A percentile compares a stretch with the other conserved stretches of the same genome.
phyloP scores from a whole-genome alignment of 371 early-diverging fungal species.

The Lichtheimia ramosa region DNA sequence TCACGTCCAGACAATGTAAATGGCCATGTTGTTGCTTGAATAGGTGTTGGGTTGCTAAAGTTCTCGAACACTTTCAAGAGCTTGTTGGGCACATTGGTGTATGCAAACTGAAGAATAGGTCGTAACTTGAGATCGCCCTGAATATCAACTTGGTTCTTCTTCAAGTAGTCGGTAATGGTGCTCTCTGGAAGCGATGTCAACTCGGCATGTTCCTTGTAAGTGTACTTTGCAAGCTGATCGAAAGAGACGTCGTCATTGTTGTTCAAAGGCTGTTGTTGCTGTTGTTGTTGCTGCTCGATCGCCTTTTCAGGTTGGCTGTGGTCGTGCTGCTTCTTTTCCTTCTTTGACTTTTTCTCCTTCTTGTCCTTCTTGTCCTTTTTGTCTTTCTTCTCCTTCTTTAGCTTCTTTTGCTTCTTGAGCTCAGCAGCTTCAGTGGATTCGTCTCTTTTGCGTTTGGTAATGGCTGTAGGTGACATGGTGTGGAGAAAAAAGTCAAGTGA shows the following conservation, averaged over 20 bases:
- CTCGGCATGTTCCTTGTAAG: constrained; percentile 33
- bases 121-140: constrained; percentile 65
- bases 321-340: not conserved
- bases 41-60: constrained; percentile 92
- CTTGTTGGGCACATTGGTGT: constrained; percentile 69
- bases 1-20: constrained; percentile 71
- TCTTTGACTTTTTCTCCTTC: constrained; percentile 19
- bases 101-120: constrained; percentile 77
- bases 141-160: constrained; percentile 69
- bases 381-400: constrained; percentile 54
- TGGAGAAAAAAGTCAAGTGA: not conserved
- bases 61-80: constrained; percentile 81
- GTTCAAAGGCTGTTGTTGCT: constrained; percentile 18
- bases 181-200: constrained; percentile 40
- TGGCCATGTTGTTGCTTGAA: constrained; percentile 96
- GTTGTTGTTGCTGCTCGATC: constrained; percentile 13
- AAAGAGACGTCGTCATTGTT: constrained; percentile 14
- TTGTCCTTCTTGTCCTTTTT: constrained; percentile 37
- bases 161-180: constrained; percentile 56
- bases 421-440: not conserved
- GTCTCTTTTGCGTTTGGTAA: not conserved
- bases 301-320: not conserved
- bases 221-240: constrained; percentile 30
- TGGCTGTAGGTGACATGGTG: not conserved
- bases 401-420: constrained; percentile 50